These are phyloP conservation scores for Trichoderma sp. DNA, from an alignment of 2,329 filamentous ascomycete species.

Conservation along the genomic window DNA sequence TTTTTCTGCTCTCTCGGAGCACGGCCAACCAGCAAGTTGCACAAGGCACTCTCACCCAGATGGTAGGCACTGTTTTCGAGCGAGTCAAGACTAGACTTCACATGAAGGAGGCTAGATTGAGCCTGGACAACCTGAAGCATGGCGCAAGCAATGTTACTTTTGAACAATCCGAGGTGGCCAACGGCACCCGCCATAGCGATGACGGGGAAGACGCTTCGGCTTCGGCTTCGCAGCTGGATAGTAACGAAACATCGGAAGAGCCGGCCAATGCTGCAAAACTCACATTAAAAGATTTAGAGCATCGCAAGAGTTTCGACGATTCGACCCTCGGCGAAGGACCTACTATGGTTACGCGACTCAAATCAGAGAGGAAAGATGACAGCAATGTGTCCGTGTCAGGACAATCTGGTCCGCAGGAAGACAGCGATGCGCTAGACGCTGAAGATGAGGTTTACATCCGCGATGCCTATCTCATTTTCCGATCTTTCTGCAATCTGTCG, in stretches of 20 bases:
- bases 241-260: slow-evolving; percentile 32
- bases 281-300: slow-evolving; percentile 66
- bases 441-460: slow-evolving; percentile 97
- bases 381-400: slow-evolving; percentile 51
- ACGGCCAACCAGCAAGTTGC: slow-evolving; percentile 96
- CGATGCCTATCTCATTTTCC: slow-evolving; percentile 94
- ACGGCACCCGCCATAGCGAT: slow-evolving; percentile 43
- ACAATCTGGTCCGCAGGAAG: slow-evolving; percentile 57
- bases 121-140: slow-evolving; percentile 54
- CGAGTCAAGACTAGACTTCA: slow-evolving; percentile 83
- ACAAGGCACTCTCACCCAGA: slow-evolving; percentile 94
- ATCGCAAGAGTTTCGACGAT: slow-evolving; percentile 69
- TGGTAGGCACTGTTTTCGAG: slow-evolving; percentile 98
- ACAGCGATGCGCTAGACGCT: slow-evolving; percentile 61
- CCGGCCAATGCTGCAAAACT: slow-evolving; percentile 54
- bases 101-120: slow-evolving; percentile 78
- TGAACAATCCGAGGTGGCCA: slow-evolving; percentile 47
- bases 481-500: slow-evolving; percentile 95
- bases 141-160: slow-evolving; percentile 56
- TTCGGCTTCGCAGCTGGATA: slow-evolving; percentile 37
- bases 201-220: slow-evolving; percentile 39
- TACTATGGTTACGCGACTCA: slow-evolving; percentile 66
- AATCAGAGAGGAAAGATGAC: slow-evolving; percentile 47
- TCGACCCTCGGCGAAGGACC: slow-evolving; percentile 67
- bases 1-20: slow-evolving; percentile 92